Base-by-base conservation (phyloP, 768 basidiomycete genomes). In the Cyclocybe cylindracea region DNA sequence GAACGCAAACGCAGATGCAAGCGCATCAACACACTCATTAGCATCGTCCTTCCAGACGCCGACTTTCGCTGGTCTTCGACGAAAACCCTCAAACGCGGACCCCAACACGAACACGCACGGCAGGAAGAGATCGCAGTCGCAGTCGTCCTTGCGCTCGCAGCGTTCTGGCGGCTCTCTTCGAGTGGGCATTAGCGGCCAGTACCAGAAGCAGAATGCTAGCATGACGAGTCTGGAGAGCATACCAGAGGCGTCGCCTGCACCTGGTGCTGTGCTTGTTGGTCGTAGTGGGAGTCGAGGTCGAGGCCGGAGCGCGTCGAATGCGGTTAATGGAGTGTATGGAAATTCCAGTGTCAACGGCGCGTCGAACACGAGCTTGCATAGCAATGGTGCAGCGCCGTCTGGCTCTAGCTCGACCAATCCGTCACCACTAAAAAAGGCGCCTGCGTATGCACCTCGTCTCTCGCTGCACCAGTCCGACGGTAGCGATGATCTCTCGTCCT, bases 381-480 rank as follows among this genome's bases (percentile, higher is more conserved):
- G 34, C 33, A 8, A 40, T 40, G 10, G 9, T 44, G 35, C 34
- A 4, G 10, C 37, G 5, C 11, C 11, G 5, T 51, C 43, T 36
- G 33, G 13, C 42, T 51, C 5, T 38, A 36, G 19, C 50, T 51
- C 49, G 7, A 10, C 44, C 14, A n/a, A 11, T 41, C 35, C 45
- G 7, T 48, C 55, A 45, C 34, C 52, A 46, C 42, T 36, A 52
- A 44, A 68, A 65, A 34, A 62, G 37, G 11, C 66, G 4, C 64
- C 65, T 2, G 66, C 66, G 2, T 61, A 70, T 16, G 79, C 84
- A 0, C 84, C 84, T 9, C 77, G 84, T 10, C 59, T 86, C 31
- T 84, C 83, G 4, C 68, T 84, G 29, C 80, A 82, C 51, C 66
- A 67, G 41, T 71, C 72, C 34, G 76, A 79, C 36, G 70, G 69